Evolutionary conservation across 2,329 filamentous ascomycete genomes (phyloP).

Genomic region (Rhynchosporium agropyri): DNA sequence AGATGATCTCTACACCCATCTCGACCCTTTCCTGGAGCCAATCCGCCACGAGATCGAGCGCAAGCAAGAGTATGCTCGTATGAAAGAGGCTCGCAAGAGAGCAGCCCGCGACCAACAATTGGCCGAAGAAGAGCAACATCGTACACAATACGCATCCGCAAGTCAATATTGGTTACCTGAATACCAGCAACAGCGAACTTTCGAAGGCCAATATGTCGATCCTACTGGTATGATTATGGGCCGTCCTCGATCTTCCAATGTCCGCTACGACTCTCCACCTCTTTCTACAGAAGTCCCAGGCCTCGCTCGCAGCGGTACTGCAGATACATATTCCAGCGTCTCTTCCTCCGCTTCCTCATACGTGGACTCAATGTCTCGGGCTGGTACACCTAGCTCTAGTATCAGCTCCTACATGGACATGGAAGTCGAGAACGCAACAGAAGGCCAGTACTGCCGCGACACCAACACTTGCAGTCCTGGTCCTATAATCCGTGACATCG

Average conservation of each 20-base stretch:
- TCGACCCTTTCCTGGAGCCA: slow-evolving; percentile 86
- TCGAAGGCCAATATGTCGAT: slow-evolving; percentile 30
- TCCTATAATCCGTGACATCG: slow-evolving; percentile 33
- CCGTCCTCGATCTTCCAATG: slow-evolving; percentile 8
- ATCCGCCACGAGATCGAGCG: slow-evolving; percentile 63
- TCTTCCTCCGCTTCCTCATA: slow-evolving; percentile 43
- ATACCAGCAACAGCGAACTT: slow-evolving; percentile 27
- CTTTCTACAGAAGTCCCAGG: slow-evolving; percentile 43
- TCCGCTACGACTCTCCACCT: slow-evolving; percentile 42
- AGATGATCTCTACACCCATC: slow-evolving; percentile 82
- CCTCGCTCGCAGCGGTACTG: slow-evolving; percentile 42
- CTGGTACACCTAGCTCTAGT: slow-evolving; percentile 43
- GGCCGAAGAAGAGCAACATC: slow-evolving; percentile 33
- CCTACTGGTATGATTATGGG: slow-evolving; percentile 22
- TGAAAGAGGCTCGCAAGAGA: slow-evolving; percentile 31
- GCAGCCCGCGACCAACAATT: slow-evolving; percentile 31
- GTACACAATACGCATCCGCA: slow-evolving; percentile 31
- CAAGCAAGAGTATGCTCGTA: slow-evolving; percentile 33
- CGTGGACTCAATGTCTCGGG: slow-evolving; percentile 37
- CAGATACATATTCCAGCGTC: slow-evolving; percentile 36
- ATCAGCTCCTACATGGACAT: slow-evolving; percentile 40
- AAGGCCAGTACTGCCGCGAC: slow-evolving; percentile 23
- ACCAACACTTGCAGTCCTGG: slow-evolving; percentile 11
- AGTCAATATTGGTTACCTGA: slow-evolving; percentile 36
- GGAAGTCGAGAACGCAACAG: slow-evolving; percentile 3